Evolutionary conservation across 2,329 filamentous ascomycete species (phyloP).

Genomic region (Fusarium sp.): DNA sequence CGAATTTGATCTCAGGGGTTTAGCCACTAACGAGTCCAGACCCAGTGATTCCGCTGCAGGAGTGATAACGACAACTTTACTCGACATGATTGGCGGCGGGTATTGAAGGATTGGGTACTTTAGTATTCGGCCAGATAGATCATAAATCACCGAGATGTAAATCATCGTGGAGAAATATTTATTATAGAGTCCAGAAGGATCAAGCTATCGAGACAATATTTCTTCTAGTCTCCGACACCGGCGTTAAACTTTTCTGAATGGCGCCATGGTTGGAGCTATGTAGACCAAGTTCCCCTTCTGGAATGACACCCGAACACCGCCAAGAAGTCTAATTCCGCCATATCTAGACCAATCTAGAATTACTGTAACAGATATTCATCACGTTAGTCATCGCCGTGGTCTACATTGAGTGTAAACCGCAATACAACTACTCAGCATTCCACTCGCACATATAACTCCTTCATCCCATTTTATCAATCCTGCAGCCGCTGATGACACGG

Average conservation of each 20-base stretch:
- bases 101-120: background rate
- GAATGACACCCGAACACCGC: slow-evolving; percentile 9
- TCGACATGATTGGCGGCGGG: background rate
- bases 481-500: slow-evolving; percentile 21
- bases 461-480: slow-evolving; percentile 19
- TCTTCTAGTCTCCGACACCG: background rate
- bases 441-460: slow-evolving; percentile 13
- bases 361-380: background rate
- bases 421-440: slow-evolving; percentile 20
- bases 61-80: background rate
- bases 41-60: background rate
- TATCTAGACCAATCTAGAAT: background rate
- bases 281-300: slow-evolving; percentile 14
- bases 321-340: slow-evolving; percentile 12
- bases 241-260: slow-evolving; percentile 10
- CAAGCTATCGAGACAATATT: background rate
- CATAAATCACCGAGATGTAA: background rate
- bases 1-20: background rate
- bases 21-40: slow-evolving; percentile 12
- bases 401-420: slow-evolving; percentile 5
- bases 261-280: slow-evolving; percentile 14
- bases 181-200: no score
- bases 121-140: background rate
- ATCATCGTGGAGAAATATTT: background rate
- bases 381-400: slow-evolving; percentile 1